Percentiles rank a stretch among this genome's conserved stretches.
Evolutionary conservation across 768 basidiomycete species (phyloP).

Genomic region (Daedaleopsis sinensis): DNA sequence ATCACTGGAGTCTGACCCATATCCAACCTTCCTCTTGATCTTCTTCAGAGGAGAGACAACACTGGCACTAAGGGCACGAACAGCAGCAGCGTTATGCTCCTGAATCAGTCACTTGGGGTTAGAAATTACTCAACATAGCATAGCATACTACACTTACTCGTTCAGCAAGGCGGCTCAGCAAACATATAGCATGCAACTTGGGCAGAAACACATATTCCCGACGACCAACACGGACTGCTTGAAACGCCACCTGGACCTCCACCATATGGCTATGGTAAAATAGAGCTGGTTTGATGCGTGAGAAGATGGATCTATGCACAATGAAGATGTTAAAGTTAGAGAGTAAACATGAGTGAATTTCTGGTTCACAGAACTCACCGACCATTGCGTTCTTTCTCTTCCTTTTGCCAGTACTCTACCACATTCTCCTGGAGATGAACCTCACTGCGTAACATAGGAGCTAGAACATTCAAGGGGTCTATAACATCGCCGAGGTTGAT

Average conservation of each 20-base stretch:
- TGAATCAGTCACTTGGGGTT: no score
- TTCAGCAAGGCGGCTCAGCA: background rate
- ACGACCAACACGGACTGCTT: background rate
- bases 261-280: background rate
- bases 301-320: background rate
- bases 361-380: no score
- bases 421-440: background rate
- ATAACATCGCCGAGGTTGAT: no score
- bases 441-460: background rate
- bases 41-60: background rate
- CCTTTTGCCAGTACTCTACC: background rate
- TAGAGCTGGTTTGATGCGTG: background rate
- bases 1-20: background rate
- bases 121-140: no score
- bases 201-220: background rate
- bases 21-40: background rate
- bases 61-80: no score
- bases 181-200: background rate
- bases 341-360: no score
- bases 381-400: background rate
- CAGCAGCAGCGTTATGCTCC: no score
- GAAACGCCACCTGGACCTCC: background rate
- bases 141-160: background rate
- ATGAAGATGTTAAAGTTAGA: no score
- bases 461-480: background rate